Base-by-base conservation (phyloP, 139 green algal genomes). In the Micractinium conductrix region DNA sequence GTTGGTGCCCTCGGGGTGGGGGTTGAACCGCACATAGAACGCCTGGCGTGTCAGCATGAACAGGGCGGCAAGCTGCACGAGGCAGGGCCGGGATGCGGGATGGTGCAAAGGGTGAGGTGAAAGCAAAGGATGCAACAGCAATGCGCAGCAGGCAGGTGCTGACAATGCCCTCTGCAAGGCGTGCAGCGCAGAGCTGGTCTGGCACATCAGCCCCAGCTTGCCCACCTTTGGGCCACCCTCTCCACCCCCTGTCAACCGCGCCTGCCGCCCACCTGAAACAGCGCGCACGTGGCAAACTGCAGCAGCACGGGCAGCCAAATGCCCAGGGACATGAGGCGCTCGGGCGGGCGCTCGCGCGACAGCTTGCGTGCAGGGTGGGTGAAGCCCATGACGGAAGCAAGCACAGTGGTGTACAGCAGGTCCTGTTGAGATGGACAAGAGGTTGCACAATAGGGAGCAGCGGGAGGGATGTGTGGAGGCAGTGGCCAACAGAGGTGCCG, bases 371-470 rank as follows among this genome's bases (percentile, higher is more conserved):
- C 68, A 22, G 92, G 92, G 72, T 78, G 60, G 2, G 92, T 95
- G 88, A 92, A 92, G 45, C 92, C 91, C 92, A 95, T 95, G 43
- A 93, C 80, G 12, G 85, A 88, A 12, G 92, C 92, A 70, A 94
- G 84, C 21, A 94, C 85, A 1, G 92, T 95, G 75, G 91, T 95
- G 89, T 91, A 94, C 82, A 95, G 91, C 40, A 95, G 84, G 86
- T 95, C 89, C 67, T 85, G 80, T 37, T 8, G n/a, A 28, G 28
- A 35, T 19, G 35, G n/a, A 28, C 58, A 37, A 67, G 26, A 67
- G 33, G 24, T 28, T 35, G 26, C 24, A 21, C 58, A 67, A 3
- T 22, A 63, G 14, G 3, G 3, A 3, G 53, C 53, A 3, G 19
- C 10, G 53, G 28, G 19, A 63, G 53, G 4, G 53, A 19, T n/a